Percentiles rank a stretch among this genome's conserved stretches.
These are phyloP conservation scores for Calonectria ilicicola DNA, from an alignment of 2,329 filamentous ascomycete genomes.

Conservation along the genomic window DNA sequence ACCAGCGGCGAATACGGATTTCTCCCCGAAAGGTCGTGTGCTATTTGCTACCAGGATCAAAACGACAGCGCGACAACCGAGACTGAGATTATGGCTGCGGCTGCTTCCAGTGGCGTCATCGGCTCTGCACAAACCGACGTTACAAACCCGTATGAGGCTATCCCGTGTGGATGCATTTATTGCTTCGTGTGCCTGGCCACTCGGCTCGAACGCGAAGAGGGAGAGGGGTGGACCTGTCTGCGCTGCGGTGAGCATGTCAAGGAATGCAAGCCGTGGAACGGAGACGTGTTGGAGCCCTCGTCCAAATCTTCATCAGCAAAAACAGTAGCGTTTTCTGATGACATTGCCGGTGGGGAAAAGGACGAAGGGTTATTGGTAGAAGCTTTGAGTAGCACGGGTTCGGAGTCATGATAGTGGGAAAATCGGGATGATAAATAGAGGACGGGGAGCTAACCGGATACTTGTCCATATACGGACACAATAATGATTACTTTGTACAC, in stretches of 20 bases:
- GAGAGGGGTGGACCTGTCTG: conserved; percentile 92
- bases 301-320: conserved; percentile 60
- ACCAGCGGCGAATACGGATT: conserved; percentile 82
- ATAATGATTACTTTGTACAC: conserved; percentile 9
- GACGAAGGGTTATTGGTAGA: conserved; percentile 37
- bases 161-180: conserved; percentile 91
- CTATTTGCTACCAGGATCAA: conserved; percentile 96
- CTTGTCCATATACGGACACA: conserved; percentile 1
- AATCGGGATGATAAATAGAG: not conserved
- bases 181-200: conserved; percentile 97
- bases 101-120: conserved; percentile 80
- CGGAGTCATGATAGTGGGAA: conserved; percentile 27
- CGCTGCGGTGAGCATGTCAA: conserved; percentile 87
- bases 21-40: conserved; percentile 92
- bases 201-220: conserved; percentile 90
- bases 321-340: conserved; percentile 73
- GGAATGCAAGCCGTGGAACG: conserved; percentile 90
- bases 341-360: conserved; percentile 54
- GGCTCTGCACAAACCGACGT: conserved; percentile 93
- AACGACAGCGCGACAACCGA: conserved; percentile 79
- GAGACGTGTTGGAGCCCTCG: conserved; percentile 80
- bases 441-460: not conserved
- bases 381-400: conserved; percentile 35
- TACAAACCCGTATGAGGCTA: conserved; percentile 94
- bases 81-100: conserved; percentile 79